Evolutionary conservation across 2,329 filamentous ascomycete species (phyloP).

Genomic region (Acrocalymma vagum): DNA sequence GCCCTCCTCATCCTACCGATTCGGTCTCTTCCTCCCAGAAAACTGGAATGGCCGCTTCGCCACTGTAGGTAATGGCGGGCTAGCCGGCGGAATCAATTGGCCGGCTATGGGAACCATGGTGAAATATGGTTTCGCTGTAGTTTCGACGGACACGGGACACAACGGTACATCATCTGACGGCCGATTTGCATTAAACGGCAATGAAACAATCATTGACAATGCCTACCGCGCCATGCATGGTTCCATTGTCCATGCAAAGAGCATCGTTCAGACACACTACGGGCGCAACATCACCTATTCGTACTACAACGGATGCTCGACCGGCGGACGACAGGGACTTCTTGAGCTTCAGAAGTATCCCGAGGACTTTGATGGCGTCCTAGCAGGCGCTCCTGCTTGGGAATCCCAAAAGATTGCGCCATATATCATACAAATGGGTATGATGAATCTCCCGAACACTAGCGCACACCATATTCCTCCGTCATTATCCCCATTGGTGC

Average conservation of each 20-base stretch:
- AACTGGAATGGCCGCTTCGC: constrained; percentile 37
- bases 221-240: constrained; percentile 48
- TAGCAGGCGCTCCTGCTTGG: constrained; percentile 60
- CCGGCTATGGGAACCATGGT: constrained; percentile 47
- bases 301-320: constrained; percentile 65
- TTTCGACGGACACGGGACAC: constrained; percentile 52
- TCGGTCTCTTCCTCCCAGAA: constrained; percentile 38
- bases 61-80: constrained; percentile 52
- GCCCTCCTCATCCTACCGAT: constrained; percentile 27
- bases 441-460: constrained; percentile 10
- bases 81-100: constrained; percentile 54
- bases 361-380: constrained; percentile 61
- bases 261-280: constrained; percentile 57
- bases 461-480: constrained; percentile 25
- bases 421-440: constrained; percentile 51
- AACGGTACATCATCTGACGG: constrained; percentile 36
- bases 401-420: constrained; percentile 54
- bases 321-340: constrained; percentile 64
- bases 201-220: constrained; percentile 44
- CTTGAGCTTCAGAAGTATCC: constrained; percentile 60
- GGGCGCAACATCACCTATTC: constrained; percentile 23
- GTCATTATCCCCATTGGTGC: constrained; percentile 45
- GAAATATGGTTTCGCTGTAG: constrained; percentile 47
- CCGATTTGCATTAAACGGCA: constrained; percentile 37
- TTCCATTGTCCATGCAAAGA: constrained; percentile 55